These are phyloP conservation scores for Casaregolazyma suthepensis DNA, from an alignment of 1,139 yeast genomes.

Conservation along the genomic window DNA sequence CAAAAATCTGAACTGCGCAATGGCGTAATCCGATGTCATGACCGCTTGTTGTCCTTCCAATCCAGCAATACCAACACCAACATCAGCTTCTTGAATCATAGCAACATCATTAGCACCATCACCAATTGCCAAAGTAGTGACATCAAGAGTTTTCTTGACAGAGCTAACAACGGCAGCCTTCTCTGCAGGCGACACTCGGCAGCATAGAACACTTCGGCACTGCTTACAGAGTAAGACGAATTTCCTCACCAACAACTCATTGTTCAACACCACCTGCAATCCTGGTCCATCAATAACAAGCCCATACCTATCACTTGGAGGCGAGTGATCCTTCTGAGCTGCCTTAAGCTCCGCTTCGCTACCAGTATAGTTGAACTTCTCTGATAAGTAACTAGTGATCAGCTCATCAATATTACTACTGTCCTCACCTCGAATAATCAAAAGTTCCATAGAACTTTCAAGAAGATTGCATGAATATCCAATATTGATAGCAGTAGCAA, in stretches of 20 bases:
- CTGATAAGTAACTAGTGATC: slow-evolving; percentile 51
- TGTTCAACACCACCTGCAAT: slow-evolving; percentile 55
- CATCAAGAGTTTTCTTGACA: slow-evolving; percentile 76
- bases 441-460: slow-evolving; percentile 75
- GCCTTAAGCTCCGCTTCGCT: slow-evolving; percentile 47
- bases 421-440: slow-evolving; percentile 49
- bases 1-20: slow-evolving; percentile 88
- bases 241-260: slow-evolving; percentile 37
- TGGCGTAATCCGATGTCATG: slow-evolving; percentile 95
- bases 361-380: slow-evolving; percentile 59
- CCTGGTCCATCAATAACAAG: slow-evolving; percentile 93
- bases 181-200: slow-evolving; percentile 98
- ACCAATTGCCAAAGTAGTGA: slow-evolving; percentile 90
- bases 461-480: slow-evolving; percentile 90
- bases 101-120: slow-evolving; percentile 99
- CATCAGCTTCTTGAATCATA: slow-evolving; percentile 97
- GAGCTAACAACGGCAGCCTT: slow-evolving; percentile 90
- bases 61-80: slow-evolving; percentile 98
- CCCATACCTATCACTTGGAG: slow-evolving; percentile 73
- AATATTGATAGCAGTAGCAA: slow-evolving; percentile 93
- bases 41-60: slow-evolving; percentile 99
- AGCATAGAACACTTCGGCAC: slow-evolving; percentile 91
- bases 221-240: slow-evolving; percentile 84
- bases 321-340: slow-evolving; percentile 66
- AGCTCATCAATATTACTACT: slow-evolving; percentile 45